Evolutionary conservation across 2,329 filamentous ascomycete species (phyloP).

Genomic region (Lasiodiplodia theobromae): DNA sequence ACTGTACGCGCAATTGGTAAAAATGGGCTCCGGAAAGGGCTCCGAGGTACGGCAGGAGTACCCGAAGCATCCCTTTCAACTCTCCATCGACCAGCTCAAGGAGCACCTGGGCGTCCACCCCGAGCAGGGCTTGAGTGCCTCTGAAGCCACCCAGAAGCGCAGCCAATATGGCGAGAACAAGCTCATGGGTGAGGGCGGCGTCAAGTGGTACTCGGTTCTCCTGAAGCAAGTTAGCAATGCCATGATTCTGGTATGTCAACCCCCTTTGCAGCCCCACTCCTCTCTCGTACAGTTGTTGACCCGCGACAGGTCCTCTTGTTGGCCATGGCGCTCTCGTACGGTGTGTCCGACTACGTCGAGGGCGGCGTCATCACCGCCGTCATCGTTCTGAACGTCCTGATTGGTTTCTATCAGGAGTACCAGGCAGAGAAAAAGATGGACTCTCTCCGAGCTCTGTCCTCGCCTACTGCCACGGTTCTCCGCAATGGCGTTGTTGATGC

Average conservation of each 20-base stretch:
- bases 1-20: neutral
- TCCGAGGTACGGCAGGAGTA: slow-evolving; percentile 31
- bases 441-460: slow-evolving; percentile 49
- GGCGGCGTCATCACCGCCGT: slow-evolving; percentile 69
- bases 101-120: slow-evolving; percentile 31
- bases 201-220: slow-evolving; percentile 37
- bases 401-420: slow-evolving; percentile 61
- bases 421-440: slow-evolving; percentile 52
- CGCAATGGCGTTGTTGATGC: slow-evolving; percentile 45
- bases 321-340: slow-evolving; percentile 73
- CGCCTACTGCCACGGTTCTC: slow-evolving; percentile 47
- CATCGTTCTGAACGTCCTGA: slow-evolving; percentile 71
- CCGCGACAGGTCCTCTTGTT: slow-evolving; percentile 71
- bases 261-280: neutral
- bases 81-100: slow-evolving; percentile 31
- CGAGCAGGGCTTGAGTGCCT: slow-evolving; percentile 33
- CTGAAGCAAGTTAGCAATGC: slow-evolving; percentile 48
- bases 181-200: slow-evolving; percentile 34
- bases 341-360: slow-evolving; percentile 70
- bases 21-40: slow-evolving; percentile 33
- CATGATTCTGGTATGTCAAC: slow-evolving; percentile 42
- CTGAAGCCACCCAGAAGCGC: slow-evolving; percentile 31
- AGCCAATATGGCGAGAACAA: slow-evolving; percentile 36
- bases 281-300: neutral
- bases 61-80: slow-evolving; percentile 35